phyloP scores from a whole-genome alignment of 306 rosid species.

The Lotus japonicus region DNA sequence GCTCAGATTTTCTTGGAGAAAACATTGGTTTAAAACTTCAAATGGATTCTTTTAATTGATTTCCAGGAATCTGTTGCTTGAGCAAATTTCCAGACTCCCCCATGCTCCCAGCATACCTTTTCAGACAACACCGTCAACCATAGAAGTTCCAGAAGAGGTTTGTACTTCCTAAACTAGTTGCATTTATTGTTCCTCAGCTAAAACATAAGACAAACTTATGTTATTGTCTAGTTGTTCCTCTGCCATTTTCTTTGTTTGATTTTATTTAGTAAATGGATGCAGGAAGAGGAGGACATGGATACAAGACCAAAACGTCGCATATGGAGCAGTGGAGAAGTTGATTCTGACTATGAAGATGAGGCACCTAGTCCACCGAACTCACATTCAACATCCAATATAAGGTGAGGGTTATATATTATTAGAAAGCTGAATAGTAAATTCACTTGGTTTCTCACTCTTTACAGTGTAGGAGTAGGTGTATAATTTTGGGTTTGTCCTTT shows the following conservation, averaged over 20 bases:
- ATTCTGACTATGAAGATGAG: slow-evolving; percentile 66
- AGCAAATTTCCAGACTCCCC: slow-evolving; percentile 68
- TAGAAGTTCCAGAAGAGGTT: slow-evolving; percentile 75
- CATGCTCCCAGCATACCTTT: slow-evolving; percentile 83
- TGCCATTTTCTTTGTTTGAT: slow-evolving; percentile 20
- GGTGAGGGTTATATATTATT: slow-evolving; percentile 32
- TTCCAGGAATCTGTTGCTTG: slow-evolving; percentile 51
- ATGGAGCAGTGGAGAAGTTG: slow-evolving; percentile 65
- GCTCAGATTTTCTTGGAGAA: not conserved
- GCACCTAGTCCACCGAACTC: slow-evolving; percentile 26
- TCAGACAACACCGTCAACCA: slow-evolving; percentile 52
- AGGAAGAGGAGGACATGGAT: slow-evolving; percentile 72
- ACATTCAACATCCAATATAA: slow-evolving; percentile 22
- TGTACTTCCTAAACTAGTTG: not conserved
- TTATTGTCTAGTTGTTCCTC: too few relatives aligned
- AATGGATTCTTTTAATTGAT: not conserved
- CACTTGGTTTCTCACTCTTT: not conserved
- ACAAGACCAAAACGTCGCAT: slow-evolving; percentile 60
- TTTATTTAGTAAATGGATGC: slow-evolving; percentile 27
- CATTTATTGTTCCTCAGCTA: slow-evolving; percentile 1
- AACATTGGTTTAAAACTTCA: not conserved
- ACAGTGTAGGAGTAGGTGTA: not conserved
- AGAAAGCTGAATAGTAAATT: not conserved
- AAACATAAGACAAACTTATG: too few relatives aligned
- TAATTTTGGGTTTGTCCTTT: not conserved